Evolutionary conservation across 225 moss, liverwort and hornwort species (phyloP).

Genomic region (Climacium dendroides): DNA sequence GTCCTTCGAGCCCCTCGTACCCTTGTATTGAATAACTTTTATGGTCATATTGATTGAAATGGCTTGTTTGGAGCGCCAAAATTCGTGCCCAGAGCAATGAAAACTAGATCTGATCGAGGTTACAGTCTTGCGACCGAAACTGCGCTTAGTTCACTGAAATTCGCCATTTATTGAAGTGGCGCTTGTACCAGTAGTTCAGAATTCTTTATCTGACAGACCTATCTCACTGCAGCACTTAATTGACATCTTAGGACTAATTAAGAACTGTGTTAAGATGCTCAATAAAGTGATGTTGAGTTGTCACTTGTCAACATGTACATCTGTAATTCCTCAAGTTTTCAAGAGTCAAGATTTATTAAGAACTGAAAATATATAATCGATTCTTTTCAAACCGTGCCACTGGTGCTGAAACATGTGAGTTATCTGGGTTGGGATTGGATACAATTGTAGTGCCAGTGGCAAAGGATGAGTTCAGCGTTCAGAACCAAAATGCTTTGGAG

Average conservation of each 20-base stretch:
- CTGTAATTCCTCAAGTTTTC: not conserved
- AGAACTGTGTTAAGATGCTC: not conserved
- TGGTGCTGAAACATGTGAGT: not conserved
- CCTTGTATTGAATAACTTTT: not conserved
- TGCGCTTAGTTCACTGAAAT: not conserved
- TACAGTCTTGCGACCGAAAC: not conserved
- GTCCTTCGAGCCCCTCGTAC: slow-evolving; percentile 6
- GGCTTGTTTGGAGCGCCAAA: not conserved
- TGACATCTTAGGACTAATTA: not conserved
- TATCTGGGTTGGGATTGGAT: not conserved
- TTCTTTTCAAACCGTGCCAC: not conserved
- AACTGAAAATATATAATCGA: not conserved
- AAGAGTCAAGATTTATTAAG: not conserved
- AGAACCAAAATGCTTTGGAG: slow-evolving; percentile 29
- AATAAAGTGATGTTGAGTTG: not conserved
- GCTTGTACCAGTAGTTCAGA: not conserved
- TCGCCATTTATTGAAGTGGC: not conserved
- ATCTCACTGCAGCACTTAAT: not conserved
- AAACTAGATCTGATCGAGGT: not conserved
- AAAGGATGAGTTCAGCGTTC: slow-evolving; percentile 8
- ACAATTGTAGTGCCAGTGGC: not conserved
- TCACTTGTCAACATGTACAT: not conserved
- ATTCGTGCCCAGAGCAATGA: not conserved
- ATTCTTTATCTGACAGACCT: not conserved
- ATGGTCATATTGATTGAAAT: not conserved